A percentile compares a stretch with the other conserved stretches of the same genome.
Conservation (phyloP, 2,329 filamentous ascomycete genomes). For the Fusarium aywerte region DNA sequence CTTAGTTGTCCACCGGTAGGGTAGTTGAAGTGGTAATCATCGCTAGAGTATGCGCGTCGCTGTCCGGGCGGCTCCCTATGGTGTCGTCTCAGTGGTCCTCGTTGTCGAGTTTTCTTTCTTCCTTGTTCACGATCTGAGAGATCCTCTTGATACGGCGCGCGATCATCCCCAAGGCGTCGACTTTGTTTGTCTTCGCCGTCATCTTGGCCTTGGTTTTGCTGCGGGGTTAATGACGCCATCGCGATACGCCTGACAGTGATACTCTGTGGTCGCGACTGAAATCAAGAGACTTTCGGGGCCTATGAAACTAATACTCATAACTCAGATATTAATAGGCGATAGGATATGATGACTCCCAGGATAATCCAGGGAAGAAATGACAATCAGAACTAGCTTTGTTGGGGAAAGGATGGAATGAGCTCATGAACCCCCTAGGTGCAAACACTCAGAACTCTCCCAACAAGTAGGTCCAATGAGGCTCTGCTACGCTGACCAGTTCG, state of each 20-base stretch:
- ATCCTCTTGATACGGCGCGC: not conserved
- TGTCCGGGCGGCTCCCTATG: not conserved
- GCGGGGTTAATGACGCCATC: constrained; percentile 19
- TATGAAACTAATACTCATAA: not conserved
- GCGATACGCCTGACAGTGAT: not conserved
- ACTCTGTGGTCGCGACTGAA: not conserved
- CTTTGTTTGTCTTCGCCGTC: not conserved
- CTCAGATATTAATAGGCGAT: not conserved
- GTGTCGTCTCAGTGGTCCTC: not conserved
- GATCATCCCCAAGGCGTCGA: not conserved
- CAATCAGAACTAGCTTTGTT: not conserved
- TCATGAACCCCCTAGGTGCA: not conserved
- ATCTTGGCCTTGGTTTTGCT: not conserved
- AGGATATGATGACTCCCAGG: not conserved
- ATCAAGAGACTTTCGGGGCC: no score
- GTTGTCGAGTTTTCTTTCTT: not conserved
- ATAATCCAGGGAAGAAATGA: not conserved
- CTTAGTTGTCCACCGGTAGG: not conserved
- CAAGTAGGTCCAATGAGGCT: constrained; percentile 13
- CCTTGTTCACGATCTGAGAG: not conserved
- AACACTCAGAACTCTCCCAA: not conserved
- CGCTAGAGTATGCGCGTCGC: not conserved
- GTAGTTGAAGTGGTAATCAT: not conserved
- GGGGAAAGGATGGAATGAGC: not conserved
- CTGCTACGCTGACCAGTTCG: constrained; percentile 15